Evolutionary conservation across 1,284 basidiomycete genomes (phyloP), one percentile per base, ranked within the genome.

Genomic region (Abortiporus biennis): DNA sequence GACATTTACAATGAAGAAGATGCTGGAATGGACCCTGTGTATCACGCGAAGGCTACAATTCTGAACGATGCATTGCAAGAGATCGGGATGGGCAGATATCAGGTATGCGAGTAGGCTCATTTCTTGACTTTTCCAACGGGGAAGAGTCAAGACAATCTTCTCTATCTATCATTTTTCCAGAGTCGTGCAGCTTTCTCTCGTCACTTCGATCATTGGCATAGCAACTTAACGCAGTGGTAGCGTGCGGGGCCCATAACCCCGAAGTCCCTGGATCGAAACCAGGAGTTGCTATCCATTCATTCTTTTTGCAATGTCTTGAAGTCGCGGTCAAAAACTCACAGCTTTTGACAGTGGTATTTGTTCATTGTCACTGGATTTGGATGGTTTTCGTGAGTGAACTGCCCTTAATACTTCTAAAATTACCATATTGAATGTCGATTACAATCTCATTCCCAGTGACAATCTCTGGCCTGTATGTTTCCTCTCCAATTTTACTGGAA

Each of bases 71-170:
- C 76, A 1, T 65, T 85, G 40, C 73, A 80, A 53, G 73, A 76
- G 23, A 76, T 83, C 31, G 79, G 79, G 1, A 81, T 83, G 74
- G 80, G 80, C 0, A 72, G 64, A 47, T 85, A 85, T 54, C 82
- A 85, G 72, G 80, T 76, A 49, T 32, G 68, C 47, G 6, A 24
- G 2, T 16, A 24, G 8, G 19, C 13, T 16, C 22, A n/a, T n/a
- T n/a, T n/a, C n/a, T n/a, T n/a, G n/a, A n/a, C n/a, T n/a, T n/a
- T n/a, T n/a, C n/a, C n/a, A n/a, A n/a, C n/a, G n/a, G n/a, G n/a
- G n/a, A n/a, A n/a, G n/a, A n/a, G n/a, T n/a, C n/a, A n/a, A n/a
- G n/a, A n/a, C n/a, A n/a, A n/a, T n/a, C n/a, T n/a, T n/a, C n/a
- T n/a, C n/a, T n/a, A n/a, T n/a, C n/a, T n/a, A n/a, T n/a, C n/a